Conservation (phyloP, 768 basidiomycete species). For the Dentipellis sp. region DNA sequence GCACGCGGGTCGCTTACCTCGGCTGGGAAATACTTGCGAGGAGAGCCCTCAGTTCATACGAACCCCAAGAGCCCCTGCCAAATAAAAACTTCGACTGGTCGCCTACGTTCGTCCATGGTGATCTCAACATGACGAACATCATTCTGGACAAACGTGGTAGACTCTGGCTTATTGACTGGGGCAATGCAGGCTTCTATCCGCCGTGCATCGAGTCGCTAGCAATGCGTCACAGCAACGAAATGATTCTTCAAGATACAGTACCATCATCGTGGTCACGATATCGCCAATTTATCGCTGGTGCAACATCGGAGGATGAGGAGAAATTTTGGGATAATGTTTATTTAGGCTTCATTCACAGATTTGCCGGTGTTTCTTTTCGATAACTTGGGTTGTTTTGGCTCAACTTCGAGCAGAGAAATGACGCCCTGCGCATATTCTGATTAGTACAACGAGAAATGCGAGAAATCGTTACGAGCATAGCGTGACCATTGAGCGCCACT, state of each 20-base stretch:
- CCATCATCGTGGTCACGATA: slow-evolving; percentile 1
- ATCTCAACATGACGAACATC: slow-evolving; percentile 9
- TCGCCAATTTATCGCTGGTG: slow-evolving; percentile 4
- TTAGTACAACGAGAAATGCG: no score
- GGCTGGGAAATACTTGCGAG: neutral
- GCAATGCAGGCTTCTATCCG: slow-evolving; percentile 7
- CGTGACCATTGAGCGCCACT: no score
- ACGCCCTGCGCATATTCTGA: no score
- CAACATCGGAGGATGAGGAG: neutral
- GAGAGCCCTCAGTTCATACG: neutral
- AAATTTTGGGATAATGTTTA: slow-evolving; percentile 3
- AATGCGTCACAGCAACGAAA: neutral
- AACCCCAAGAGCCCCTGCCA: neutral
- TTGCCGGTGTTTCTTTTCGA: neutral
- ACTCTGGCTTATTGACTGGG: slow-evolving; percentile 13
- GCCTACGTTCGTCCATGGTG: slow-evolving; percentile 9
- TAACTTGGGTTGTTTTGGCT: no score
- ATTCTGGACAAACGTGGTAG: neutral
- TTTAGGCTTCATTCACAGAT: no score
- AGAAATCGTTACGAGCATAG: no score
- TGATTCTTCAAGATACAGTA: neutral
- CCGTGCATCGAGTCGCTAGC: slow-evolving; percentile 2
- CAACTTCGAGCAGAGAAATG: no score
- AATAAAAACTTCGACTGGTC: neutral
- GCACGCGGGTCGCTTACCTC: neutral